Conservation (phyloP, 306 rosid genomes). For the Calophaca sinica region DNA sequence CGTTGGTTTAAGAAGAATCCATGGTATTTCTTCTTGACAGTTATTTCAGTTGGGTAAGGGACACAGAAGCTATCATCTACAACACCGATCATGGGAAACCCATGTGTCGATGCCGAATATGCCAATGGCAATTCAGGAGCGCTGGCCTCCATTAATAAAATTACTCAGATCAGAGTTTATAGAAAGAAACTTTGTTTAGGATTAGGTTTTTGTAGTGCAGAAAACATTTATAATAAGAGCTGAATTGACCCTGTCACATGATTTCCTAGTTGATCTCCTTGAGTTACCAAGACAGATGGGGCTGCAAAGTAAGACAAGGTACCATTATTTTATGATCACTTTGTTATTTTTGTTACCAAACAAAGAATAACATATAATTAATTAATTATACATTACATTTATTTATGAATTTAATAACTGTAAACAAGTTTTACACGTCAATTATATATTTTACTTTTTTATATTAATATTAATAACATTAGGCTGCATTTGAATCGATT, state of each 20-base stretch:
- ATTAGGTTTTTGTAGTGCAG: neutral
- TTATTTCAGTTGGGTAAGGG: constrained; percentile 29
- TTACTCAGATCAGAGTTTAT: neutral
- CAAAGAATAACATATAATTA: neutral
- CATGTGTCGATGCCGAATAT: neutral
- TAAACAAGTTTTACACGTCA: too few relatives aligned
- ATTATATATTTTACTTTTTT: too few relatives aligned
- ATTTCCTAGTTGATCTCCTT: constrained; percentile 13
- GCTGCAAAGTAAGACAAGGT: constrained; percentile 20
- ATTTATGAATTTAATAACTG: too few relatives aligned
- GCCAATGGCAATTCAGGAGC: constrained; percentile 20
- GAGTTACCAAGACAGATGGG: neutral
- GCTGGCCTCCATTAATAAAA: constrained; percentile 34
- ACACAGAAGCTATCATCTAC: constrained; percentile 47
- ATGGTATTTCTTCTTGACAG: constrained; percentile 42
- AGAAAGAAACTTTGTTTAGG: constrained; percentile 23
- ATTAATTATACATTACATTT: too few relatives aligned
- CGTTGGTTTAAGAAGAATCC: constrained; percentile 40
- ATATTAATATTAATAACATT: too few relatives aligned
- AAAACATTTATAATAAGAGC: neutral
- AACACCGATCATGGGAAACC: constrained; percentile 4
- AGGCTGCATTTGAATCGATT: too few relatives aligned
- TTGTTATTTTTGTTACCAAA: neutral
- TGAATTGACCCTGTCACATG: neutral
- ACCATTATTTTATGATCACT: neutral